A percentile compares a stretch with the other conserved stretches of the same genome.
Conservation (phyloP, 495 filamentous ascomycete genomes). For the Astrocystis sublimbata region DNA sequence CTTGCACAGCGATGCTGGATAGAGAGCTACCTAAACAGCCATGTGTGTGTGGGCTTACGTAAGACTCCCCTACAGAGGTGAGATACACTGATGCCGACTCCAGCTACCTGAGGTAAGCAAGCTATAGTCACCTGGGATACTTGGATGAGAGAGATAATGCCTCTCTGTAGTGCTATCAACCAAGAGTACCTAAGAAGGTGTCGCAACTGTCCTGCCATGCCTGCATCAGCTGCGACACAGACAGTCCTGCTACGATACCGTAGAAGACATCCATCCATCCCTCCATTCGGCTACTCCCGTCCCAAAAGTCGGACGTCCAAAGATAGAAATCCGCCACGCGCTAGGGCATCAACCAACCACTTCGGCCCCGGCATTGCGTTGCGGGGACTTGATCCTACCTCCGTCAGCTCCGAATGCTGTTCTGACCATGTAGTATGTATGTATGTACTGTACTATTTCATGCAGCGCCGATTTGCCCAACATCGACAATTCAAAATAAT, state of each 20-base stretch:
- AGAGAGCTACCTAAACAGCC: no score
- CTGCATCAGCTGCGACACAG: background rate
- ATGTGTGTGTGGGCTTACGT: no score
- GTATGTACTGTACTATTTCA: background rate
- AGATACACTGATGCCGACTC: no score
- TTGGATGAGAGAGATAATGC: no score
- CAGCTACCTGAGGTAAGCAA: no score
- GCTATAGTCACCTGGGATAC: no score
- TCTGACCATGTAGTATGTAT: no score
- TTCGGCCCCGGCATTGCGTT: conserved; percentile 2
- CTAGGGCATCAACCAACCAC: background rate
- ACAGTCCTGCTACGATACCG: background rate
- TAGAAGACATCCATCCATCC: background rate
- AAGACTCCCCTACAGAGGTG: no score
- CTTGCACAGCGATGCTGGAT: no score
- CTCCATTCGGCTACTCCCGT: conserved; percentile 15
- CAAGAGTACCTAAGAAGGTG: background rate
- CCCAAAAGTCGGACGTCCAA: conserved; percentile 15
- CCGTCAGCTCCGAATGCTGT: conserved; percentile 9
- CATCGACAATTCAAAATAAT: background rate
- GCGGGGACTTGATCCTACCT: background rate
- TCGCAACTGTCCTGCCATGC: background rate
- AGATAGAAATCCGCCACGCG: conserved; percentile 16
- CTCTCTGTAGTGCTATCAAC: background rate
- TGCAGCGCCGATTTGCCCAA: background rate